Evolutionary conservation across 345 rosid genomes (phyloP).

Genomic region (Stellera chamaejasme): DNA sequence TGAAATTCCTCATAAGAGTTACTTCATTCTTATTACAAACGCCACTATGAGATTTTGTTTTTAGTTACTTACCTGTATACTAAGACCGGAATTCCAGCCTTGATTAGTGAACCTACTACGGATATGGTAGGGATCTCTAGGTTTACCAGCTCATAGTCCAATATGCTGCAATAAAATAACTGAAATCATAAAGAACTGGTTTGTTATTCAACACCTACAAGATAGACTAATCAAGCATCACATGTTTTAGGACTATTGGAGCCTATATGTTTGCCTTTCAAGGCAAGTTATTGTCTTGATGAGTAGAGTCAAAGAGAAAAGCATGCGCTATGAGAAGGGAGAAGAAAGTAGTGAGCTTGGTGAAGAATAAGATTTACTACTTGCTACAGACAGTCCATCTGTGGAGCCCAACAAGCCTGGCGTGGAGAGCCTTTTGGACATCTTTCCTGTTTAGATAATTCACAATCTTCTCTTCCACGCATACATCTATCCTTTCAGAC

Average conservation of each 20-base stretch:
- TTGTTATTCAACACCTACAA: no score
- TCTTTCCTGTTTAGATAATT: conserved; percentile 57
- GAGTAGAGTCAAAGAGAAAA: no score
- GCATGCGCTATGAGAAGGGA: no score
- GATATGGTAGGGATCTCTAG: conserved; percentile 74
- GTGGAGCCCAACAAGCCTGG: conserved; percentile 52
- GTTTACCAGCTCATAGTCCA: conserved; percentile 71
- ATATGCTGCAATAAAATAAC: conserved; percentile 36
- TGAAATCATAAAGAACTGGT: neutral
- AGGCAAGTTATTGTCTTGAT: no score
- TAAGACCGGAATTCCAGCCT: conserved; percentile 70
- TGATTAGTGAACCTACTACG: conserved; percentile 49
- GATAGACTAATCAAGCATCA: no score
- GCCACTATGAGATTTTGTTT: neutral
- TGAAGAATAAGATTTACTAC: conserved; percentile 32
- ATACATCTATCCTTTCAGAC: conserved; percentile 50
- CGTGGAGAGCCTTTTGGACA: conserved; percentile 61
- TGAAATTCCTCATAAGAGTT: neutral
- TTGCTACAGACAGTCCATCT: conserved; percentile 60
- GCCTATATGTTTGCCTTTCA: no score
- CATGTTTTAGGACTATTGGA: no score
- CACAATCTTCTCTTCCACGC: conserved; percentile 62
- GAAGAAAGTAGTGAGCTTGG: neutral
- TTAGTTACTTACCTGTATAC: conserved; percentile 62
- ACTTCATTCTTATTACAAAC: neutral